Evolutionary conservation across 108 stramenopile species (phyloP).

Genomic region (Skeletonema potamos): DNA sequence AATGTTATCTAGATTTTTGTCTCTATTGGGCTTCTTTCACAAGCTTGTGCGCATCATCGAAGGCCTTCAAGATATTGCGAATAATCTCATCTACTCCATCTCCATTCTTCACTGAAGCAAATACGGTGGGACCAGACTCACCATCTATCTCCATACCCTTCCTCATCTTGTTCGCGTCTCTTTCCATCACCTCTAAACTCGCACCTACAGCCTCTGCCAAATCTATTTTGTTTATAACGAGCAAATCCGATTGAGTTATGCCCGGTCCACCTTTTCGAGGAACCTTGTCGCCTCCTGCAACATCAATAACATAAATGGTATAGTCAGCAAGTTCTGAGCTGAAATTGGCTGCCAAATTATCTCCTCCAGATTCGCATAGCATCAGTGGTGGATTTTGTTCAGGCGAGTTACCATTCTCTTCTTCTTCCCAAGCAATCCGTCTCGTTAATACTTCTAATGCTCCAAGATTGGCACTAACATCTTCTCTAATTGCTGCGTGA

Average conservation of each 20-base stretch:
- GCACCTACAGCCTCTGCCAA: conserved; percentile 97
- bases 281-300: conserved; percentile 98
- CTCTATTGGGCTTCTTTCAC: conserved; percentile 18
- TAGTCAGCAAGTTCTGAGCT: conserved; percentile 94
- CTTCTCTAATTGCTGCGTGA: conserved; percentile 97
- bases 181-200: conserved; percentile 90
- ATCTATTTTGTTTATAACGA: conserved; percentile 98
- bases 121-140: conserved; percentile 83
- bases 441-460: conserved; percentile 91
- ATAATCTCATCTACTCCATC: conserved; percentile 72
- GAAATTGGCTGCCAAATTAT: conserved; percentile 98
- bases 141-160: conserved; percentile 27
- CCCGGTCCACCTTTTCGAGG: conserved; percentile 99
- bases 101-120: conserved; percentile 92
- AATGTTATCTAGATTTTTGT: no score
- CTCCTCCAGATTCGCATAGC: conserved; percentile 95
- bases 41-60: conserved; percentile 30
- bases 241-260: conserved; percentile 93
- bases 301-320: conserved; percentile 98
- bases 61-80: conserved; percentile 59
- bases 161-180: conserved; percentile 91
- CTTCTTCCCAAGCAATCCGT: conserved; percentile 36
- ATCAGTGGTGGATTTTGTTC: conserved; percentile 58
- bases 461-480: conserved; percentile 92
- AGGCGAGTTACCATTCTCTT: neutral